Evolutionary conservation across 2,329 filamentous ascomycete species (phyloP), one percentile per base, ranked within the genome.

Genomic region (Verticillium isaacii): DNA sequence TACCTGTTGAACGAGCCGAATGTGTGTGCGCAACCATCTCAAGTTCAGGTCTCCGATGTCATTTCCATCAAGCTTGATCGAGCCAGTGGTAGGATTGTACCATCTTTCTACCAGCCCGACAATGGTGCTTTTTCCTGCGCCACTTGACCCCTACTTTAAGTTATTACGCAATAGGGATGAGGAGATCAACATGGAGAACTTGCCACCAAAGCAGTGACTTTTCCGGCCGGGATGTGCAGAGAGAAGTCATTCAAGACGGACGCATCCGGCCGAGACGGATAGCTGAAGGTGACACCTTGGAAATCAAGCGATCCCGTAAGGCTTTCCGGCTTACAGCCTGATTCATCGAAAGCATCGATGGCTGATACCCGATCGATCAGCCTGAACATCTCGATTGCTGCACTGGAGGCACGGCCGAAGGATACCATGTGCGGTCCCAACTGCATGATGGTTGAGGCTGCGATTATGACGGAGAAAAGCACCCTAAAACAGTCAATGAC

Each of bases 71-170:
- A 75, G 60, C n/a, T 59, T 65, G 56, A 75, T 69, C 12, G 39
- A 29, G 0, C 74, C 73, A 0, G 63, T 61, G 5, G 32, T n/a
- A 3, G 60, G 64, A 12, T 63, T 57, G 41, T 90, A 90, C 70
- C 90, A 90, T 11, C 88, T 81, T 69, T 89, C 86, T 3, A 90
- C 79, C 9, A 90, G 77, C 7, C 87, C 87, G 25, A 90, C 83
- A 19, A 90, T 85, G 0, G 88, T 90, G 65, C 84, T 87, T 70
- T 90, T 90, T 25, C 88, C 88, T 54, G 85, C 88, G 2, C 88
- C 88, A 23, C 87, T 89, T 6, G 87, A 84, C 52, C 88, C 88
- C 61, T 62, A 11, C 12, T 2, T 17, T 5, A 12, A 19, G 5
- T 25, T 32, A n/a, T n/a, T 19, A 58, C 19, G 6, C 34, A 23